Evolutionary conservation across 768 basidiomycete species (phyloP), one percentile per base, ranked within the genome.

Genomic region (Gymnopilus junonius): DNA sequence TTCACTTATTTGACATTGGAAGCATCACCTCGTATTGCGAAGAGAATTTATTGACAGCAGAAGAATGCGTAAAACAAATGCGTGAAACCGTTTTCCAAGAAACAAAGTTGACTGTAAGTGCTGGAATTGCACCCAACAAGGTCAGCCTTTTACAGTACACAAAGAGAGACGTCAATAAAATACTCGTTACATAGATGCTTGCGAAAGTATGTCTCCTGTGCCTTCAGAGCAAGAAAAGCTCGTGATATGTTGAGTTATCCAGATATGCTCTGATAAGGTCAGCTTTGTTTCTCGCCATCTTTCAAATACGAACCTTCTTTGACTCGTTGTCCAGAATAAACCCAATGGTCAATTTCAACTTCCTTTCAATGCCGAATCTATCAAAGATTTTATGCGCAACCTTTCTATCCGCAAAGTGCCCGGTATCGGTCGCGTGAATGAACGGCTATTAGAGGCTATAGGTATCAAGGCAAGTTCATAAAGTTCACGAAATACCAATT

Each of bases 61-160:
- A 87, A 31, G 87, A 89, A 46, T 96, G 94, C 69, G 92, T 97
- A 12, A 76, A 83, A 55, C 82, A 91, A 65, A 91, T 99, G 78
- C 82, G 97, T 23, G 81, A 81, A 25, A 80, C 80, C 42, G 93
- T 98, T 2, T 82, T 88, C 58, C 80, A 80, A 17, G 92, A 92
- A 75, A 98, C 96, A 2, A 85, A 85, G 57, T 73, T 99, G 54
- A 99, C 97, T 2, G 94, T 93, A 56, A 95, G 93, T 67, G 96
- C 95, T 31, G 97, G 97, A 2, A 95, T 99, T 61, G 95, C 97
- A 0, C 93, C 97, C 1, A 99, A 96, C 76, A 92, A 92, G 83
- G 95, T 95, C 70, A 57, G 85, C 23, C 29, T 42, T 55, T 37
- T 40, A 27, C 20, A 53, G n/a, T 21, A 31, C 17, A 21, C 6